Evolutionary conservation across 805 yeast species (phyloP).

Genomic region (Starmerella davenportii): DNA sequence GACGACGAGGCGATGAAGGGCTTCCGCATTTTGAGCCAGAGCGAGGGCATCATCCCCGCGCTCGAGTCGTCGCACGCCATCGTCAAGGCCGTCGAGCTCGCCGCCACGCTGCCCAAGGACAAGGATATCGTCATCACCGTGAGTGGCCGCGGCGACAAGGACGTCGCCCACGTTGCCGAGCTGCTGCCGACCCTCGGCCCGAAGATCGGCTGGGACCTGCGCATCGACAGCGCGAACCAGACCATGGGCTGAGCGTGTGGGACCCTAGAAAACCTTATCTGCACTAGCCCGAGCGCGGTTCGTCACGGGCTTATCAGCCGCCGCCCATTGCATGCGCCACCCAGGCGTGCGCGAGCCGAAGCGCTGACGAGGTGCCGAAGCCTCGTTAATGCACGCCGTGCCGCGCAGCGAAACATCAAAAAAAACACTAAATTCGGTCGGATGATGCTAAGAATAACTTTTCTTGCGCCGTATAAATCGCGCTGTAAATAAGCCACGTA

Average conservation of each 20-base stretch:
- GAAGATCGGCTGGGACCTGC: conserved; percentile 83
- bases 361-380: no score
- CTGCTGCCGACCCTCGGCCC: conserved; percentile 79
- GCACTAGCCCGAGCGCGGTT: no score
- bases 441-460: no score
- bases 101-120: conserved; percentile 63
- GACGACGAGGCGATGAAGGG: conserved; percentile 92
- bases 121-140: conserved; percentile 72
- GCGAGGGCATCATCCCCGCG: conserved; percentile 98
- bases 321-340: no score
- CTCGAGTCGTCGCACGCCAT: conserved; percentile 95
- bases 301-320: no score
- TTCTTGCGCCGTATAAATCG: no score
- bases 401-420: no score
- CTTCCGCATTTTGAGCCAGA: conserved; percentile 69
- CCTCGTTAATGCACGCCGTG: no score
- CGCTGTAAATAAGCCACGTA: no score
- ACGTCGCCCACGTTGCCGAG: conserved; percentile 94
- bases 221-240: conserved; percentile 32
- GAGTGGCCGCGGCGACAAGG: conserved; percentile 98
- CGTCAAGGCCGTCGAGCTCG: conserved; percentile 74
- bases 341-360: no score
- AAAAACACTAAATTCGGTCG: no score
- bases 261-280: no score
- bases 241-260: neutral